Evolutionary conservation across 2,329 filamentous ascomycete species (phyloP).

Genomic region (Colletotrichum destructivum): DNA sequence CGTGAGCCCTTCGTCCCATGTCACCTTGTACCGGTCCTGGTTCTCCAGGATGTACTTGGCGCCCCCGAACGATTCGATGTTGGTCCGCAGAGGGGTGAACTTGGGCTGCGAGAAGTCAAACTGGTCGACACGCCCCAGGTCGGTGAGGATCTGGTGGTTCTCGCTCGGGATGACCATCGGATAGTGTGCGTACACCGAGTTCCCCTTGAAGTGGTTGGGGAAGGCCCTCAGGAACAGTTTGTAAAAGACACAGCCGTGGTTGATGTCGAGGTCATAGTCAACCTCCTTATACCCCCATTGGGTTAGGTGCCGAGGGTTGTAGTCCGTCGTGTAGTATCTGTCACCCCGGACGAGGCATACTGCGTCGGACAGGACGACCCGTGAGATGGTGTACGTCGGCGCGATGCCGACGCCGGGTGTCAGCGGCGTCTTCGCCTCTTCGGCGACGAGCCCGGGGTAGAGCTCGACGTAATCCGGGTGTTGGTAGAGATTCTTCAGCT

Average conservation of each 20-base stretch:
- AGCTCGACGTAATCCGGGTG: constrained; percentile 86
- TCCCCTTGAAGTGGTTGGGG: constrained; percentile 82
- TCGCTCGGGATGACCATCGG: constrained; percentile 80
- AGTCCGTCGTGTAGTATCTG: constrained; percentile 85
- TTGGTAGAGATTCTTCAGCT: constrained; percentile 78
- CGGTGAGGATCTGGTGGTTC: constrained; percentile 79
- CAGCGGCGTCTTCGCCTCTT: constrained; percentile 83
- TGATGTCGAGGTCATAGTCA: constrained; percentile 79
- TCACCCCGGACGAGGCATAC: constrained; percentile 85
- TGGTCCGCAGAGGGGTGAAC: constrained; percentile 64
- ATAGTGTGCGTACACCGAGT: constrained; percentile 87
- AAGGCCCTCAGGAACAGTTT: constrained; percentile 87
- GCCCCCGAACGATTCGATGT: constrained; percentile 73
- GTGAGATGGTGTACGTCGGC: constrained; percentile 82
- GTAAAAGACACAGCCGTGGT: constrained; percentile 88
- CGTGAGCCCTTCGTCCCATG: constrained; percentile 76
- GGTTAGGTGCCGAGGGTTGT: constrained; percentile 80
- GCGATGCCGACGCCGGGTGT: constrained; percentile 81
- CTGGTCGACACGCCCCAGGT: constrained; percentile 75
- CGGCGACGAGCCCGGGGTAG: constrained; percentile 83
- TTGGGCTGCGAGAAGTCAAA: constrained; percentile 79
- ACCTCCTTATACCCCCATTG: constrained; percentile 88
- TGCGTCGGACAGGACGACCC: constrained; percentile 83
- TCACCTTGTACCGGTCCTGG: constrained; percentile 73
- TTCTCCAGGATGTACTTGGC: constrained; percentile 75